These are phyloP conservation scores for Carex pumila DNA, from an alignment of 176 grass and related monocot species.

Conservation along the genomic window DNA sequence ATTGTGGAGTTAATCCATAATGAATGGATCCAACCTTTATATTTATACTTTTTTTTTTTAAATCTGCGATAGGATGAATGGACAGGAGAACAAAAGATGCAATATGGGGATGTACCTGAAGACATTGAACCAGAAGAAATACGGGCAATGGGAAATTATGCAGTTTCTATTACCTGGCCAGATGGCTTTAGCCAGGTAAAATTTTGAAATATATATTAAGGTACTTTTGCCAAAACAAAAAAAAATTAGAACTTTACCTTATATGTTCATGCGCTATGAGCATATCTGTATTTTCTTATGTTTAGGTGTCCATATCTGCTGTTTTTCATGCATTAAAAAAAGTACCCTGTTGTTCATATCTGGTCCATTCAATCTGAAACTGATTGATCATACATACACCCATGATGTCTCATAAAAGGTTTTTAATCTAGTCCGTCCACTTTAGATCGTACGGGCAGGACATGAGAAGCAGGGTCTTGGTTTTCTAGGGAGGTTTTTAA, in stretches of 20 bases:
- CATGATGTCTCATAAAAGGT: background rate
- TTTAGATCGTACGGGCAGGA: background rate
- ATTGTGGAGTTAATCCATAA: background rate
- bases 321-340: background rate
- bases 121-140: constrained; percentile 97
- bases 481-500: background rate
- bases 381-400: background rate
- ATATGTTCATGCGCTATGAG: background rate
- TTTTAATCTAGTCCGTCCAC: background rate
- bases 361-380: background rate
- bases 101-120: constrained; percentile 79
- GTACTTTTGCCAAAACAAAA: no score
- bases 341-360: background rate
- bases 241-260: background rate
- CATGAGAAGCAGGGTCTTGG: background rate
- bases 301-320: background rate
- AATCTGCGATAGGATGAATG: constrained; percentile 66
- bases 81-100: constrained; percentile 92
- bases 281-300: background rate
- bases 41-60: background rate
- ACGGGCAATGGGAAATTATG: constrained; percentile 90
- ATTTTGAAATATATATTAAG: background rate
- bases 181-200: constrained; percentile 92
- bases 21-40: background rate
- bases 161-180: constrained; percentile 98